A percentile compares a stretch with the other conserved stretches of the same genome.
These are phyloP conservation scores for Phialophora expanda DNA, from an alignment of 2,329 filamentous ascomycete genomes.

Conservation along the genomic window DNA sequence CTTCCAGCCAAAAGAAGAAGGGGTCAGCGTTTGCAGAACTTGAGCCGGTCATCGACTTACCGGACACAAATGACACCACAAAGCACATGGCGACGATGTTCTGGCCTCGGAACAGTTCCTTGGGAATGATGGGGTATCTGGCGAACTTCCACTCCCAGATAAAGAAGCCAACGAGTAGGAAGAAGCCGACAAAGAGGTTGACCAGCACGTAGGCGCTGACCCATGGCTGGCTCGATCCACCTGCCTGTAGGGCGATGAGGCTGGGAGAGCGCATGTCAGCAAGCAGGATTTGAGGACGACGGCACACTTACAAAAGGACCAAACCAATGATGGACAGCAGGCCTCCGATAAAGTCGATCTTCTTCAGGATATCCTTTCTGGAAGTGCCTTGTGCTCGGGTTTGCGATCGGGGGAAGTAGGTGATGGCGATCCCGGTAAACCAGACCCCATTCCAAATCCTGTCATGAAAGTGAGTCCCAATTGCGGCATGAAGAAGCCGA, in stretches of 20 bases:
- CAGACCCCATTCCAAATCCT: slow-evolving; percentile 17
- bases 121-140: slow-evolving; percentile 9
- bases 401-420: slow-evolving; percentile 15
- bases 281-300: background rate
- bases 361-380: background rate
- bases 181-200: slow-evolving; percentile 9
- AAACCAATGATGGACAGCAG: slow-evolving; percentile 11
- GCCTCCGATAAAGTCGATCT: slow-evolving; percentile 12
- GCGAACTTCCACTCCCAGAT: slow-evolving; percentile 13
- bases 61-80: background rate
- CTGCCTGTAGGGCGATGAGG: slow-evolving; percentile 8
- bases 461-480: background rate
- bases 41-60: background rate
- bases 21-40: no score
- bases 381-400: slow-evolving; percentile 4
- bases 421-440: slow-evolving; percentile 4
- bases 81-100: background rate
- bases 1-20: no score
- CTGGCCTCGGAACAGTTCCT: slow-evolving; percentile 5
- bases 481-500: no score
- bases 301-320: slow-evolving; percentile 12
- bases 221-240: background rate
- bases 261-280: no score
- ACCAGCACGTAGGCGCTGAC: slow-evolving; percentile 10
- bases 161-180: background rate